Percentiles rank a stretch among this genome's conserved stretches.
These are phyloP conservation scores for Melampsora larici-populina DNA, from an alignment of 1,284 basidiomycete genomes.

Conservation along the genomic window DNA sequence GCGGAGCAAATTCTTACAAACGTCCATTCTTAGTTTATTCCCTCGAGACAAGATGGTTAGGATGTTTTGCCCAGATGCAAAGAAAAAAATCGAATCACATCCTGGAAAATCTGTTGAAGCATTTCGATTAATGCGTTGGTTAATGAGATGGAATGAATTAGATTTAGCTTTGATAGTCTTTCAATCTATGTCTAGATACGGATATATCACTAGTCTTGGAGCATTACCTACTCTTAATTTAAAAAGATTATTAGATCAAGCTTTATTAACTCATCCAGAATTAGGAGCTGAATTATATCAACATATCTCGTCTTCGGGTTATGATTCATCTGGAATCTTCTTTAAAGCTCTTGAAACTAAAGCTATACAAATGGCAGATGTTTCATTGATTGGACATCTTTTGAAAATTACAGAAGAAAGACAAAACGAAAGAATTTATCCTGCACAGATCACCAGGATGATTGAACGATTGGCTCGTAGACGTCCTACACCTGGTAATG, in stretches of 20 bases:
- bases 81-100: constrained; percentile 25
- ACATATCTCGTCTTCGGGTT: constrained; percentile 34
- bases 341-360: constrained; percentile 29
- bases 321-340: constrained; percentile 15
- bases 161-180: constrained; percentile 29
- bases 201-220: constrained; percentile 29
- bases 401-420: constrained; percentile 21
- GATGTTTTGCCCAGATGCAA: neutral
- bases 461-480: constrained; percentile 15
- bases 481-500: constrained; percentile 17
- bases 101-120: constrained; percentile 40
- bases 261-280: constrained; percentile 23
- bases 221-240: constrained; percentile 21
- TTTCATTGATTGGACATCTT: constrained; percentile 18
- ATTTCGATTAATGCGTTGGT: constrained; percentile 36
- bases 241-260: constrained; percentile 18
- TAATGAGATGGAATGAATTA: constrained; percentile 33
- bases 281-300: constrained; percentile 40
- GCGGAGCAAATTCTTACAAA: constrained; percentile 19
- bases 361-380: constrained; percentile 38
- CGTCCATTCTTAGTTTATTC: constrained; percentile 15
- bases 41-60: constrained; percentile 29
- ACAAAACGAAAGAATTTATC: neutral
- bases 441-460: constrained; percentile 8
- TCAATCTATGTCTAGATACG: constrained; percentile 39